A percentile compares a stretch with the other conserved stretches of the same genome.
Evolutionary conservation across 805 yeast genomes (phyloP).

Genomic region (Debaryomyces tyrocola): DNA sequence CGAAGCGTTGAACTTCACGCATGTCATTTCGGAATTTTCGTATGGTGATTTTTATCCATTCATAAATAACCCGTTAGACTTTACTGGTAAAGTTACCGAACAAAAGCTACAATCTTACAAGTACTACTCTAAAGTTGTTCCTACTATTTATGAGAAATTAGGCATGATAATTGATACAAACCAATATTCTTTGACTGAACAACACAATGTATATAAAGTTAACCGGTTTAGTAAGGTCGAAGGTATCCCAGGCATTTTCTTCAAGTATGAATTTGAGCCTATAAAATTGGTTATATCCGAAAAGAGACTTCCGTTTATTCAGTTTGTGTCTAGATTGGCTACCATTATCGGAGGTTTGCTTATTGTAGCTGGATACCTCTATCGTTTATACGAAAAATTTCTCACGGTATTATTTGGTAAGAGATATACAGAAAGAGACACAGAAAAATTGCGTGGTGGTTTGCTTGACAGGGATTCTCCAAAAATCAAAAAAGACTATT

Average conservation of each 20-base stretch:
- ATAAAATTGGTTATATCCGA: slow-evolving; percentile 70
- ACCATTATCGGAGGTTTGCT: slow-evolving; percentile 83
- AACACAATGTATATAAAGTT: slow-evolving; percentile 26
- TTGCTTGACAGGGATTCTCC: slow-evolving; percentile 15
- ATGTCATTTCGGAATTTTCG: slow-evolving; percentile 81
- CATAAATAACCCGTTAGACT: slow-evolving; percentile 84
- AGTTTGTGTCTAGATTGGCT: slow-evolving; percentile 73
- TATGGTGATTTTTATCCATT: slow-evolving; percentile 90
- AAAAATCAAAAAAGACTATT: not conserved
- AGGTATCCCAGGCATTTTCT: slow-evolving; percentile 73
- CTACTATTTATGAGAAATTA: slow-evolving; percentile 69
- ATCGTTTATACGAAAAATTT: slow-evolving; percentile 55
- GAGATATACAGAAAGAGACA: slow-evolving; percentile 48
- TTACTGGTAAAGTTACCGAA: slow-evolving; percentile 58
- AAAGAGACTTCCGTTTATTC: slow-evolving; percentile 69
- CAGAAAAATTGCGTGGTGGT: slow-evolving; percentile 44
- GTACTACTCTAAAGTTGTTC: slow-evolving; percentile 78
- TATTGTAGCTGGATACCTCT: slow-evolving; percentile 66
- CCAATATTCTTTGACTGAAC: slow-evolving; percentile 75
- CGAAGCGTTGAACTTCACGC: slow-evolving; percentile 72
- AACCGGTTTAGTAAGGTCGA: slow-evolving; percentile 17
- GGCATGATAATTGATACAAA: slow-evolving; percentile 77
- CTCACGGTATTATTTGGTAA: slow-evolving; percentile 57
- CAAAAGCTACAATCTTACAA: slow-evolving; percentile 52
- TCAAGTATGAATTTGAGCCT: slow-evolving; percentile 88